Conservation (phyloP, 495 filamentous ascomycete genomes). For the Podospora anserina region DNA sequence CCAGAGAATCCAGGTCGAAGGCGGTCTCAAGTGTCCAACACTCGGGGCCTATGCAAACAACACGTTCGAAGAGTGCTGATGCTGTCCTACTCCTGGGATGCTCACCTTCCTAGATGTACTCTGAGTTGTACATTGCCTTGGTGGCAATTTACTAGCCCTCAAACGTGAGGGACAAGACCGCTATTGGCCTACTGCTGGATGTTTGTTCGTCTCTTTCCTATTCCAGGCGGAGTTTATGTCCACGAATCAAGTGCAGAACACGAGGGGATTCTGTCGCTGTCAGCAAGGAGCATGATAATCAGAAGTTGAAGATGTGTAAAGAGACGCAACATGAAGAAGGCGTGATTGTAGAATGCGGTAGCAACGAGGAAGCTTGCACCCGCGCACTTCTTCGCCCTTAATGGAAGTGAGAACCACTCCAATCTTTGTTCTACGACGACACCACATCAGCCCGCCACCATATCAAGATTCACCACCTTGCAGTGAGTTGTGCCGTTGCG, state of each 20-base stretch:
- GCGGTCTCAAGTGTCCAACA: no score
- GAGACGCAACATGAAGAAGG: background rate
- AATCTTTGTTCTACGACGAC: background rate
- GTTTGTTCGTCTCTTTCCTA: background rate
- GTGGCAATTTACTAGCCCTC: background rate
- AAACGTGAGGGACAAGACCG: background rate
- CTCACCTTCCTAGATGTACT: background rate
- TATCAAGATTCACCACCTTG: no score
- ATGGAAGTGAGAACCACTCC: background rate
- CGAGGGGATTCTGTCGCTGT: no score
- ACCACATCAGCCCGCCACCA: background rate
- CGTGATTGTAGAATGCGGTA: background rate
- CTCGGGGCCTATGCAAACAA: no score
- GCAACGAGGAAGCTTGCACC: background rate
- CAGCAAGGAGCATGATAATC: no score
- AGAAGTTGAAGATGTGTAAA: background rate
- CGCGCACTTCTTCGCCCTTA: background rate
- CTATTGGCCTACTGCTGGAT: background rate
- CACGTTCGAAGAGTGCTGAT: no score
- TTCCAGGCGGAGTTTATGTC: background rate
- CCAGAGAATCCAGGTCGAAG: no score
- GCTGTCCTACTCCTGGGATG: no score
- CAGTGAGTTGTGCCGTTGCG: background rate
- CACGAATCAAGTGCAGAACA: background rate
- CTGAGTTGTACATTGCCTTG: background rate